Evolutionary conservation across 2,329 filamentous ascomycete genomes (phyloP).

Genomic region (Botrytis fragariae): DNA sequence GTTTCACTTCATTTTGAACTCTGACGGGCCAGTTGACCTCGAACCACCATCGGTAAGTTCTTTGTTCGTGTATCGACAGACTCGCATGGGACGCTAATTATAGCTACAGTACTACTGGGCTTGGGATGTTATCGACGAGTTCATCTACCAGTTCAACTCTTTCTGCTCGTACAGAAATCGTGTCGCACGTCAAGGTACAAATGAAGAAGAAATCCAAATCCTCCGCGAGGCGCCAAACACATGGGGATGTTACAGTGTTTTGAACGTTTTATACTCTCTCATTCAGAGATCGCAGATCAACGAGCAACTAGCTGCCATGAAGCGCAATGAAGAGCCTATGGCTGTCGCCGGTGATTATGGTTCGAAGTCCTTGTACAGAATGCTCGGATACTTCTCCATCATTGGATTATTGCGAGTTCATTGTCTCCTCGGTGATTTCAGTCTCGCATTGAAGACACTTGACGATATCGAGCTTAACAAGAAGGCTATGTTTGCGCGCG

Average conservation of each 20-base stretch:
- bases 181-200: conserved; percentile 76
- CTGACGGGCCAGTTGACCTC: conserved; percentile 95
- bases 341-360: conserved; percentile 94
- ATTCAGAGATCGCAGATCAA: conserved; percentile 98
- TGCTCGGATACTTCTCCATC: conserved; percentile 99
- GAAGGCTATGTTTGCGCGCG: conserved; percentile 99
- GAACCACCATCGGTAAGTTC: conserved; percentile 88
- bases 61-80: conserved; percentile 5
- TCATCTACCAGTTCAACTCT: conserved; percentile 99
- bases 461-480: conserved; percentile 99
- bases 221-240: conserved; percentile 97
- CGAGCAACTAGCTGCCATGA: conserved; percentile 93
- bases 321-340: conserved; percentile 85
- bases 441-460: conserved; percentile 94
- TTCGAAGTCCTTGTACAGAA: conserved; percentile 89
- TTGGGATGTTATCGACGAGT: conserved; percentile 99
- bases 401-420: conserved; percentile 95
- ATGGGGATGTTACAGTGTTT: conserved; percentile 98
- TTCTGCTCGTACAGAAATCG: conserved; percentile 97
- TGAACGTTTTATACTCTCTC: conserved; percentile 98
- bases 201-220: conserved; percentile 87
- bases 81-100: conserved; percentile 28
- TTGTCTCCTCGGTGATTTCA: conserved; percentile 95
- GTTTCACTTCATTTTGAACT: conserved; percentile 99
- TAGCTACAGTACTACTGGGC: conserved; percentile 88